Base-by-base conservation (phyloP, 2,329 filamentous ascomycete genomes). In the Fusarium nelsonii region DNA sequence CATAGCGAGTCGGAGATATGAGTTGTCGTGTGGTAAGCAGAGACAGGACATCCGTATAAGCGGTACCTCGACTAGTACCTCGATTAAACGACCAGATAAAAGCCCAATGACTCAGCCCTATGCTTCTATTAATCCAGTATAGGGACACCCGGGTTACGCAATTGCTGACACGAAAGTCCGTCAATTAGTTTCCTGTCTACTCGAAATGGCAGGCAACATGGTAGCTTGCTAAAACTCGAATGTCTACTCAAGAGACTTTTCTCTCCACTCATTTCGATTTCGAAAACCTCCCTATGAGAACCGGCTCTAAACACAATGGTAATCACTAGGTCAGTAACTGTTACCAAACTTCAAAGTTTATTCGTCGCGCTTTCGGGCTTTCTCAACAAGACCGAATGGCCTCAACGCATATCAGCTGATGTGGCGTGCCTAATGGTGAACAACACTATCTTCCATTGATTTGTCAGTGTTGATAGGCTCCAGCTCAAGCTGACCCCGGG, bases 71-170 rank as follows among this genome's bases (percentile, higher is more conserved):
- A 37, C 50, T 33, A 23, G 23, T 23, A 23, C 23, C 23, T n/a
- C 28, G 20, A 49, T 23, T 6, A 23, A 23, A 23, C 23, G 32
- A 41, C 49, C 49, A 64, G 26, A 14, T n/a, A 16, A 32, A 18
- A n/a, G 57, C 4, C 43, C 33, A 53, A 43, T 60, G 28, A 33
- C 40, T 65, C 53, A 65, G 62, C 61, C 62, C 46, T 65, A 65
- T 18, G 53, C 28, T 46, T 28, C 20, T 36, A 30, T 60, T 34
- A 65, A 32, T 33, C 8, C 36, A 43, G 41, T 14, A 15, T 20
- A 46, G 40, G 5, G 12, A 23, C 12, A 11, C 46, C 34, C 12
- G 12, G 23, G 26, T 36, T 33, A 10, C 40, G 34, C 32, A 43
- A 45, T 51, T 59, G 60, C 45, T 59, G 53, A 48, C 36, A 43